Evolutionary conservation across 371 early-diverging fungal species (phyloP), one percentile per base, ranked within the genome.

Genomic region (Mucor ambiguus): DNA sequence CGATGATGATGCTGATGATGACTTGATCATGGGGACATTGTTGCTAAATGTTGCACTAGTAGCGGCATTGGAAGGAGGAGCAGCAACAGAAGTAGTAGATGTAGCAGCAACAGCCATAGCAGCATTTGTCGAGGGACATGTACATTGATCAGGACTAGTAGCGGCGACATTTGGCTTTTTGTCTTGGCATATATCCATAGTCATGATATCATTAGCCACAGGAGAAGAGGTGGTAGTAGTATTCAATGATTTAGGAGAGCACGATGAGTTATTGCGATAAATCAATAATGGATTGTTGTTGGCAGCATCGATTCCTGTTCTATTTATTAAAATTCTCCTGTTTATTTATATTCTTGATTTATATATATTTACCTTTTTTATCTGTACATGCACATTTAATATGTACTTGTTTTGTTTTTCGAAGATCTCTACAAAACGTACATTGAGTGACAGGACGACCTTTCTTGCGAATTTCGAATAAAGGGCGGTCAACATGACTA

Each of bases 371-470:
- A 60, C 68, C 64, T 64, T 67, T 65, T 71, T 74, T 73, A 61
- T 87, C 85, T 55, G 76, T 76, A 69, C 93, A 92, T 37, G 82
- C 80, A 65, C 93, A 92, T 72, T 90, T 89, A n/a, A 87, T 85
- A 73, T 90, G 91, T 26, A 89, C 82, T 70, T 92, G 91, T 63
- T 89, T 86, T 32, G 88, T 87, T 72, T 87, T 90, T 43, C 94
- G 84, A 61, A 90, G 81, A 70, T 91, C 88, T 65, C 90, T 84
- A 75, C 94, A 93, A 72, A 83, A 86, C 22, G 81, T 69, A 72
- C 94, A 93, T 72, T 93, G 94, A 38, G 89, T 89, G 37, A 88
- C 82, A 26, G 94, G 94, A 20, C 94, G 85, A 30, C 94, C 94
- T 75, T 92, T 92, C 73, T 85, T 87, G 62, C 89, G 82, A 52